Percentiles rank a stretch among this genome's conserved stretches.
Evolutionary conservation across 169 alveolate species (phyloP).

Genomic region (Plasmodium knowlesi): DNA sequence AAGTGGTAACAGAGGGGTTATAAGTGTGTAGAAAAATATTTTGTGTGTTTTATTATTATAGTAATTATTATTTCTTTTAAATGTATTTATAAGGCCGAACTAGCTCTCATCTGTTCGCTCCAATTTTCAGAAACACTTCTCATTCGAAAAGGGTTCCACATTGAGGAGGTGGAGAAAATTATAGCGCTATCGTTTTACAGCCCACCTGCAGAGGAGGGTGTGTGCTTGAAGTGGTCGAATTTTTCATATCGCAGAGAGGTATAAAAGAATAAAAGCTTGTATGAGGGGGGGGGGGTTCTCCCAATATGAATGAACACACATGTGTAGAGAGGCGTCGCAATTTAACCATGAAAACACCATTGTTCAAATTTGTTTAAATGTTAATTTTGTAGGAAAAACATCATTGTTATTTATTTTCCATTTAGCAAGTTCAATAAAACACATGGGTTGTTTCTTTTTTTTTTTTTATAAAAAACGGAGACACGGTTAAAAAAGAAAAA

Average conservation of each 20-base stretch:
- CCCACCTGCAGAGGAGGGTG: not conserved
- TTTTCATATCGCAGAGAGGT: not conserved
- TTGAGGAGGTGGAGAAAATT: not conserved
- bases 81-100: not conserved
- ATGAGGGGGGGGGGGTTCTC: not conserved
- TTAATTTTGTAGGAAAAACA: not conserved
- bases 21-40: not conserved
- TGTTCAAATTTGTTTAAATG: not conserved
- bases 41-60: not conserved
- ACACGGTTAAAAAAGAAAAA: not conserved
- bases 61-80: too few species aligned
- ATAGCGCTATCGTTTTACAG: not conserved
- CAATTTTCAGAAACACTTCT: not conserved
- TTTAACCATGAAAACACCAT: not conserved
- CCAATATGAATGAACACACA: not conserved
- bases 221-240: not conserved
- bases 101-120: not conserved
- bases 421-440: not conserved
- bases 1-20: not conserved
- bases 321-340: not conserved
- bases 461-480: not conserved
- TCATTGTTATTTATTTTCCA: not conserved
- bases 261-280: not conserved
- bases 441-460: not conserved
- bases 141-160: not conserved